Percentiles rank a stretch among this genome's conserved stretches.
Evolutionary conservation across 2,329 filamentous ascomycete species (phyloP).

Genomic region (Phaeosphaeriaceae sp.): DNA sequence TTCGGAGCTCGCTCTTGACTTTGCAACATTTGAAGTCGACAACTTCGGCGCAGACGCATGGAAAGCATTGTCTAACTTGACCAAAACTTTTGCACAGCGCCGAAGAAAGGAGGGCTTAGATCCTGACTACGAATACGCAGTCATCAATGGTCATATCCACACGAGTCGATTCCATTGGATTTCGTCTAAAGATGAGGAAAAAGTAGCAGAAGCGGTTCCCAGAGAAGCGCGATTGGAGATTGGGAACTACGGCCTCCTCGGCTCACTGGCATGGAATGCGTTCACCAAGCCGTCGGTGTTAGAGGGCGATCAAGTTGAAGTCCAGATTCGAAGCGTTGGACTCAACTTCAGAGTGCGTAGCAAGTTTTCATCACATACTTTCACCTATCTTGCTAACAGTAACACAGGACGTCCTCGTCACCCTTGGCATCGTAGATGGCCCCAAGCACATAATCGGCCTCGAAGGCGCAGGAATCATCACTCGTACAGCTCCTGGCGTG

Average conservation of each 20-base stretch:
- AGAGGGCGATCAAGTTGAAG: background rate
- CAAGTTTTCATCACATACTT: background rate
- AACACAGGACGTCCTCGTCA: conserved; percentile 1
- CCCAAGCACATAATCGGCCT: conserved; percentile 2
- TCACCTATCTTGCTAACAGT: background rate
- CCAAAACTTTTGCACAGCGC: conserved; percentile 9
- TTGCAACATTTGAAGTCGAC: conserved; percentile 35
- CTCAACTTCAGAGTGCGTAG: background rate
- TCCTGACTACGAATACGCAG: conserved; percentile 39
- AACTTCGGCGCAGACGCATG: background rate
- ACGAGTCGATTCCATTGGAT: conserved; percentile 27
- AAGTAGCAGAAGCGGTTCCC: background rate
- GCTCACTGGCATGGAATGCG: background rate
- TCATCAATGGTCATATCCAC: conserved; percentile 22
- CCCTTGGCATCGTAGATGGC: background rate
- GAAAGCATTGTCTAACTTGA: conserved; percentile 3
- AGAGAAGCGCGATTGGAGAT: background rate
- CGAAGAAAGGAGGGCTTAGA: background rate
- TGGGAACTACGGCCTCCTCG: background rate
- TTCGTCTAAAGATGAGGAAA: background rate
- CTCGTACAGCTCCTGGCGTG: conserved; percentile 14
- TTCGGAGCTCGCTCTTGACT: conserved; percentile 29
- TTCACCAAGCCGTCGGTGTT: background rate
- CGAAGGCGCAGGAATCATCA: conserved; percentile 26
- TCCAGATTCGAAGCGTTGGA: background rate